Conservation (phyloP, 2,329 filamentous ascomycete genomes). For the Ophiosphaerella herpotricha region DNA sequence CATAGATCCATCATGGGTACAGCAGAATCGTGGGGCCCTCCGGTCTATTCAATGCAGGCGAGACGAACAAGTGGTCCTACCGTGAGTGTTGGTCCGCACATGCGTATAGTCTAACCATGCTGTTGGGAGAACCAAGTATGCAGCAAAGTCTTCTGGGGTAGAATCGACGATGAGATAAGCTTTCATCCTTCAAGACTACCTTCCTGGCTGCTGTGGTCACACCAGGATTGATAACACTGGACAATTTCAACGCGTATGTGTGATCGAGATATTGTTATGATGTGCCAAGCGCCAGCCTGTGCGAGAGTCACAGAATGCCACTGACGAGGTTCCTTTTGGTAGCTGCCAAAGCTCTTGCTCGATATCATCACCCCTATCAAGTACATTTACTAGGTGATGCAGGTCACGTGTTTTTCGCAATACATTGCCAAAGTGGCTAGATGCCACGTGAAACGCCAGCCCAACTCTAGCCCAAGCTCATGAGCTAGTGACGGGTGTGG, state of each 20-base stretch:
- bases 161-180: neutral
- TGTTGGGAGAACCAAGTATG: neutral
- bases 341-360: neutral
- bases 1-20: neutral
- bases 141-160: neutral
- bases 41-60: neutral
- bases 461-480: constrained; percentile 9
- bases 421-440: constrained; percentile 22
- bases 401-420: constrained; percentile 31
- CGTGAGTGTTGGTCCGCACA: neutral
- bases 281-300: no score
- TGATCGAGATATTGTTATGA: no score
- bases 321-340: neutral
- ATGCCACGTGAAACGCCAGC: constrained; percentile 13
- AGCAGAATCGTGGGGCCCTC: neutral
- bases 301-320: no score
- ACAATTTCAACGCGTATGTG: no score
- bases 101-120: constrained; percentile 1
- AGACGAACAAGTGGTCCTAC: neutral
- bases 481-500: constrained; percentile 19
- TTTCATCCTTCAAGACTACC: neutral
- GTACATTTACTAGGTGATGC: neutral
- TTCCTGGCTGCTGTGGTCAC: neutral
- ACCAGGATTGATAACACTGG: no score
- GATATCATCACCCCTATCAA: neutral